A percentile compares a stretch with the other conserved stretches of the same genome.
phyloP scores from a whole-genome alignment of 441 rosid genomes.

The Biscutella auriculata region DNA sequence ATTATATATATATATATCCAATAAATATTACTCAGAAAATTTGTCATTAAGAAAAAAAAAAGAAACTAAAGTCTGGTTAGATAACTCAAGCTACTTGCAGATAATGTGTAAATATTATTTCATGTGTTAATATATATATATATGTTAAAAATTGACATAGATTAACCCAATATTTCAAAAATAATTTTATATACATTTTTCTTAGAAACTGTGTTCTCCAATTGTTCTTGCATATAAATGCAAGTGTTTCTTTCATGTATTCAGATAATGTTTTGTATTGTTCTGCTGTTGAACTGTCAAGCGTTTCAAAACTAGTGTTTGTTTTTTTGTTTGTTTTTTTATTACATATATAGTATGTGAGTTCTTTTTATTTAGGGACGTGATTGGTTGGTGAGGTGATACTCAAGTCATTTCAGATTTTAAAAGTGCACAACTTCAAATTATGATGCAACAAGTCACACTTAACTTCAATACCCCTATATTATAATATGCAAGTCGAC shows the following conservation, averaged over 20 bases:
- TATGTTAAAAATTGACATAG: no score
- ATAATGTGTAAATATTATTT: neutral
- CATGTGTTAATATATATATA: neutral
- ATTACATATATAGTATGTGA: neutral
- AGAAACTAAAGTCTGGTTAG: neutral
- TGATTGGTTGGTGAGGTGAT: conserved; percentile 17
- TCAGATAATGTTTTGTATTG: neutral
- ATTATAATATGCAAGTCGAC: neutral
- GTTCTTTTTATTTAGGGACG: conserved; percentile 2
- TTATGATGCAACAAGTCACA: conserved; percentile 20
- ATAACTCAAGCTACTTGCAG: neutral
- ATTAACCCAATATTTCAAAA: no score
- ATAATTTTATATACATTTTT: neutral
- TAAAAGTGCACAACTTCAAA: conserved; percentile 15
- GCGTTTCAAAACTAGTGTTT: neutral
- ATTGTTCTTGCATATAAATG: neutral
- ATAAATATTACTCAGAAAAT: neutral
- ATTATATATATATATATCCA: no score
- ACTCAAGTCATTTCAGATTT: conserved; percentile 1
- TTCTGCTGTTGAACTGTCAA: conserved; percentile 6
- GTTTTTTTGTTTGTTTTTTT: neutral
- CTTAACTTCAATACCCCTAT: neutral
- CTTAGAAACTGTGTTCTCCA: neutral
- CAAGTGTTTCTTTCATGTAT: neutral
- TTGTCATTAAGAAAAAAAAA: neutral